Percentiles rank a stretch among this genome's conserved stretches.
phyloP scores from a whole-genome alignment of 768 basidiomycete genomes.

The Gloeopeniophorella convolvens region DNA sequence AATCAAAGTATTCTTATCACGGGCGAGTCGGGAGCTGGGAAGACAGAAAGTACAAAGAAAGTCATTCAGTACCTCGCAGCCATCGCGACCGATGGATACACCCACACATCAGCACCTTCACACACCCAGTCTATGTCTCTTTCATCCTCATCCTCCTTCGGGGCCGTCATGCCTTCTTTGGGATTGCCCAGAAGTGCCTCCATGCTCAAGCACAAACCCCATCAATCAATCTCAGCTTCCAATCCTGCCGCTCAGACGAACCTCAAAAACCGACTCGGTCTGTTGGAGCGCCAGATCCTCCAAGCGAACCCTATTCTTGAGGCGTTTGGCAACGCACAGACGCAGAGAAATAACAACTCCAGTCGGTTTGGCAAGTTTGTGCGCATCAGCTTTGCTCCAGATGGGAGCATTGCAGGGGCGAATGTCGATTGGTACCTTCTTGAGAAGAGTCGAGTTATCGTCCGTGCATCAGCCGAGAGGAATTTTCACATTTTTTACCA shows the following conservation, averaged over 20 bases:
- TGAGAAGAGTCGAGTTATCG: conserved; percentile 94
- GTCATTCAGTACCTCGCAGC: conserved; percentile 99
- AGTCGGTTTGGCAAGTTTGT: conserved; percentile 99
- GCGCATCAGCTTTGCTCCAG: conserved; percentile 86
- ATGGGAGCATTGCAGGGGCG: conserved; percentile 93
- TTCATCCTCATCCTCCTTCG: conserved; percentile 41
- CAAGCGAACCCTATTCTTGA: conserved; percentile 98
- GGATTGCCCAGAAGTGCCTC: conserved; percentile 67
- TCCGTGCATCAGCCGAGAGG: conserved; percentile 80
- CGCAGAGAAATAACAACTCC: conserved; percentile 97
- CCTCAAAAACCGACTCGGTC: conserved; percentile 71
- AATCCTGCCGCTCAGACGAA: conserved; percentile 39
- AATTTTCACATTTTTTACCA: conserved; percentile 98
- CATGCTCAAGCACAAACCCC: conserved; percentile 37
- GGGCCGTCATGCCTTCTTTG: conserved; percentile 49
- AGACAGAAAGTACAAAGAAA: conserved; percentile 98
- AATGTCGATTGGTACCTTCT: conserved; percentile 99
- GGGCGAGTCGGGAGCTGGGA: conserved; percentile 99
- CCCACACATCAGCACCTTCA: conserved; percentile 41
- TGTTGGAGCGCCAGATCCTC: conserved; percentile 92
- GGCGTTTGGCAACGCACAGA: conserved; percentile 98
- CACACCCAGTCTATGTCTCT: conserved; percentile 66
- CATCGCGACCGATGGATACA: conserved; percentile 79
- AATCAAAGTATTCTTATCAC: conserved; percentile 98
- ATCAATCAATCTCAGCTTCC: conserved; percentile 45